phyloP scores from a whole-genome alignment of 2,329 filamentous ascomycete species.

The Venturia asperata region DNA sequence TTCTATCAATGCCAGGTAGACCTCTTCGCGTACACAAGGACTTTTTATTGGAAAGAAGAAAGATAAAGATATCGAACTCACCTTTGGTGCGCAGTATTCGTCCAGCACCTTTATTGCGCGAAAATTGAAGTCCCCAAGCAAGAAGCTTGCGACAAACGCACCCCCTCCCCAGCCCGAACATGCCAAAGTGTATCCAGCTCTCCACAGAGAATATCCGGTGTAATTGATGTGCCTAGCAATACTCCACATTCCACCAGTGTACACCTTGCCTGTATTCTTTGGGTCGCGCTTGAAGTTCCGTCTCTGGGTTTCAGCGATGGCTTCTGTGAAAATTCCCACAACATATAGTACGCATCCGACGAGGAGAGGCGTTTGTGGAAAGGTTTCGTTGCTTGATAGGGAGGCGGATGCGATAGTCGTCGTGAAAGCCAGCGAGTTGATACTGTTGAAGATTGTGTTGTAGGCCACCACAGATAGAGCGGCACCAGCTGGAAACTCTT shows the following conservation, averaged over 20 bases:
- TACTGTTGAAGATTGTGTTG: constrained; percentile 50
- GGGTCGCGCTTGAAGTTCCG: constrained; percentile 45
- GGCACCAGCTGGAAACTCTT: constrained; percentile 41
- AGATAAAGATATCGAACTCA: constrained; percentile 8
- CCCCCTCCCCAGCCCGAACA: constrained; percentile 43
- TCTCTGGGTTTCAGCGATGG: constrained; percentile 51
- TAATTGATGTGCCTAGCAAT: constrained; percentile 50
- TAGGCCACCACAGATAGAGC: constrained; percentile 43
- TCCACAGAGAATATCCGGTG: constrained; percentile 46
- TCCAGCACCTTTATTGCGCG: constrained; percentile 43
- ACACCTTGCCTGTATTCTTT: constrained; percentile 47
- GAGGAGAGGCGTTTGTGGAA: constrained; percentile 39
- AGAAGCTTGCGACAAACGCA: constrained; percentile 35
- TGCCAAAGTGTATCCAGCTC: constrained; percentile 43
- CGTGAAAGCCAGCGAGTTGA: constrained; percentile 50
- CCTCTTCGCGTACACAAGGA: not conserved
- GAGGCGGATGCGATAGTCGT: constrained; percentile 43
- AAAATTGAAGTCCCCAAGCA: constrained; percentile 40
- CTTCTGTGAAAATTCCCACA: constrained; percentile 48
- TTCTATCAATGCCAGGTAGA: not conserved
- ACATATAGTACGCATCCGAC: constrained; percentile 46
- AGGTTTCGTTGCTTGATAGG: constrained; percentile 30
- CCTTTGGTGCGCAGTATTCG: constrained; percentile 37
- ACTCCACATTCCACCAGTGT: constrained; percentile 43
- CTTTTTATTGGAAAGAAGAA: not conserved